Base-by-base conservation (phyloP, 2,329 filamentous ascomycete species). In the Talaromyces albobiverticillius region DNA sequence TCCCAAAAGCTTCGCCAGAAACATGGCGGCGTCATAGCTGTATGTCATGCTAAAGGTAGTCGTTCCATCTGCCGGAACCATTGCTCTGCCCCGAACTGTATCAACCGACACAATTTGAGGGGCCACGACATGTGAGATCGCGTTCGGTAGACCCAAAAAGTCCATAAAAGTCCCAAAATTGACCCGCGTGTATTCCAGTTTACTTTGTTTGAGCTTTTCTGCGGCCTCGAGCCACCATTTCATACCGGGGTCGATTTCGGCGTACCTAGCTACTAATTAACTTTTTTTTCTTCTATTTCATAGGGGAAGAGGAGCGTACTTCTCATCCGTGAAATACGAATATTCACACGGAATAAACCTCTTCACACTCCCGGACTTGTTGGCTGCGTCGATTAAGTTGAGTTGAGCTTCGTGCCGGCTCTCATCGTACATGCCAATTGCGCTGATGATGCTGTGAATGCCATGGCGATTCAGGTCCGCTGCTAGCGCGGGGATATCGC, bases 131-230 rank as follows among this genome's bases (percentile, higher is more conserved):
- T 57, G 51, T 32, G 56, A 52, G 11, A 41, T 40, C 7, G 26
- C 43, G 32, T 34, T 29, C n/a, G 56, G 56, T 13, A 41, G 34
- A 32, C 56, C 56, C 31, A 57, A 26, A 36, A 57, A 57, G 40
- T 57, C 56, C 56, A 57, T 57, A 16, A 55, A 57, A 45, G 52
- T 48, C 11, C 56, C 56, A 46, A 47, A 57, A 23, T 52, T 42
- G 11, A 53, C 48, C 34, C 56, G 56, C 3, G 56, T 57, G 25
- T 49, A 57, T 32, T 31, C 47, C 45, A 57, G 45, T 18, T 22
- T 42, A 48, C 52, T 57, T 20, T 49, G 38, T 41, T 55, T 57
- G 11, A 57, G 48, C 20, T 47, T 16, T 23, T 57, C 25, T 48
- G 56, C 56, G 40, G 56, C 56, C 4, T 36, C 22, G 13, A 55